Evolutionary conservation across 2,329 filamentous ascomycete genomes (phyloP), one percentile per base, ranked within the genome.

Genomic region (Exophiala mesophila): DNA sequence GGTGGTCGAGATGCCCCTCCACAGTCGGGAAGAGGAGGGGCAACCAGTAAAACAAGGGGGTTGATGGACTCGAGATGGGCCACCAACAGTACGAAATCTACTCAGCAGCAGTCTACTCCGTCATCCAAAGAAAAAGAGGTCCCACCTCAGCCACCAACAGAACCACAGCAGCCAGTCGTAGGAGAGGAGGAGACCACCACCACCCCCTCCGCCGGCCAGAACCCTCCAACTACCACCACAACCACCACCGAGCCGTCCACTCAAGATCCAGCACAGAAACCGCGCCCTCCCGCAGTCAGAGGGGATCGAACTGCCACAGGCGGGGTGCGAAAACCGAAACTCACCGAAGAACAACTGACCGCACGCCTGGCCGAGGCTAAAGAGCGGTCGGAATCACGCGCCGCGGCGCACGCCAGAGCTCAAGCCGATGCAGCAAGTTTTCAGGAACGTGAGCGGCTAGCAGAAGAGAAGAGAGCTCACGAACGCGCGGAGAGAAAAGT

Each of bases 371-470:
- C 74, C 5, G 69, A 71, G 24, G 82, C 82, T 54, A 72, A 73
- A 49, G 70, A 80, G 52, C 76, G 80, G 44, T 82, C 81, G 39
- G 74, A 73, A 4, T 70, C 74, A 36, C 69, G 77, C 10, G 70
- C 72, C 6, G 78, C 76, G 6, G 77, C 77, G 0, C 78, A 84
- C 56, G 76, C 74, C 1, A 72, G 78, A 18, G 78, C 79, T n/a
- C 77, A 83, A 64, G 78, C 78, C n/a, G 81, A 85, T 52, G 72
- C 76, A 40, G 78, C 78, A 3, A 75, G 73, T 0, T 83, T 82
- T 57, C 71, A 78, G 30, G 72, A 79, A 44, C 71, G 79, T n/a
- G 80, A 84, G 56, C 73, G 75, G 23, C 63, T 77, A 7, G 73
- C 77, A 1, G 71, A 72, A 16, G 68, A 73, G 52, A 72, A 77